These are phyloP conservation scores for Colletotrichum paranaense DNA, from an alignment of 2,329 filamentous ascomycete species.

Conservation along the genomic window DNA sequence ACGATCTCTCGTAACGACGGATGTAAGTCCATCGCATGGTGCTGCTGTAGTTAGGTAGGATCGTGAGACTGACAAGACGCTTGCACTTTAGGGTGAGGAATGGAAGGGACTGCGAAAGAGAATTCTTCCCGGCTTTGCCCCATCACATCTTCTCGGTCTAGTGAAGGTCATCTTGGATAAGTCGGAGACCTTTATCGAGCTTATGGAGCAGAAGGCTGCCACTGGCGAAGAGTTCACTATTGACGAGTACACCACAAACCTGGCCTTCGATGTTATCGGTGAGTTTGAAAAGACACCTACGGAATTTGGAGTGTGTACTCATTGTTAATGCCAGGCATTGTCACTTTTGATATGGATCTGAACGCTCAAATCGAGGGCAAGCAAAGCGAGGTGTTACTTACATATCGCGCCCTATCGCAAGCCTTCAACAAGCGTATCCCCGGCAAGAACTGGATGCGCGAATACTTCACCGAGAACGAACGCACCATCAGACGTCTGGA, in stretches of 20 bases:
- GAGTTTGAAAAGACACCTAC: not conserved
- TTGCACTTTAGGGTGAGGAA: conserved; percentile 12
- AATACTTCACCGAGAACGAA: conserved; percentile 36
- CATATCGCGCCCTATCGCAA: conserved; percentile 34
- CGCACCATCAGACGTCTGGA: conserved; percentile 41
- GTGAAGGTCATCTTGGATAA: conserved; percentile 41
- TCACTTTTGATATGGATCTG: conserved; percentile 48
- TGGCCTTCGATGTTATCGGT: conserved; percentile 54
- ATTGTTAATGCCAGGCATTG: conserved; percentile 36
- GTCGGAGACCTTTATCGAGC: conserved; percentile 27
- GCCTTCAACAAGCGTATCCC: conserved; percentile 36
- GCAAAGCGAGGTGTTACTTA: conserved; percentile 40
- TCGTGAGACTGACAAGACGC: not conserved
- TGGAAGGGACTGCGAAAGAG: conserved; percentile 29
- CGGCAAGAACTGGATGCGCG: conserved; percentile 39
- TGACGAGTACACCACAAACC: conserved; percentile 42
- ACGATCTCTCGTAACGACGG: conserved; percentile 26
- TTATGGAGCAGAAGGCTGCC: conserved; percentile 43
- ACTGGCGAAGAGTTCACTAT: conserved; percentile 43
- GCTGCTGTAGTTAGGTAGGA: not conserved
- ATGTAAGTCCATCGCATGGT: not conserved
- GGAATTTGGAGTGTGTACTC: conserved; percentile 20
- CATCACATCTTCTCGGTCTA: conserved; percentile 44
- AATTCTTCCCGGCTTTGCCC: conserved; percentile 23
- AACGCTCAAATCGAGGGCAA: conserved; percentile 42